A percentile compares a stretch with the other conserved stretches of the same genome.
Evolutionary conservation across 2,329 filamentous ascomycete genomes (phyloP).

Genomic region (Diaporthe helianthi): DNA sequence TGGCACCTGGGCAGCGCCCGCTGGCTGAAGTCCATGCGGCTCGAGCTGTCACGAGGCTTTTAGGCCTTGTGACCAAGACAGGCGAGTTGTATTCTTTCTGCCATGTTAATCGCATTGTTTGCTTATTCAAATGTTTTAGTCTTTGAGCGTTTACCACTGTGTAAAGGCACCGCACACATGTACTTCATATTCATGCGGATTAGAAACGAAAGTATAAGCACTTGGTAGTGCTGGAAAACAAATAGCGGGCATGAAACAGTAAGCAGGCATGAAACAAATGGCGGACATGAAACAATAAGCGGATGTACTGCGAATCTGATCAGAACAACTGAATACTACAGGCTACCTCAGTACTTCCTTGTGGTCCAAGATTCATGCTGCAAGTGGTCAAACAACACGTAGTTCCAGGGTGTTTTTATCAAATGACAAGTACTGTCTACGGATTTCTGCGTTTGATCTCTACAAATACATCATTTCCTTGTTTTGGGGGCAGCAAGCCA

Average conservation of each 20-base stretch:
- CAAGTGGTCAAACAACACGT: background rate
- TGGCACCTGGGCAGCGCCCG: too few relatives aligned
- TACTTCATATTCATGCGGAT: too few relatives aligned
- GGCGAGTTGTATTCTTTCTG: too few relatives aligned
- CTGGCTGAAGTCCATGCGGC: too few relatives aligned
- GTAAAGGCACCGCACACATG: too few relatives aligned
- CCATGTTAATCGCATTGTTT: too few relatives aligned
- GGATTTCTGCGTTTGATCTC: background rate
- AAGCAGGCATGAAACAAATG: conserved; percentile 6
- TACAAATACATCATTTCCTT: background rate
- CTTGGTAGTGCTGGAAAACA: too few relatives aligned
- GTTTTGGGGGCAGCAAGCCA: background rate
- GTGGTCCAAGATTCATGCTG: background rate
- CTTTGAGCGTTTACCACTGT: too few relatives aligned
- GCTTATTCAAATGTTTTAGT: too few relatives aligned
- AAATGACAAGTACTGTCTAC: background rate
- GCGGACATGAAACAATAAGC: background rate
- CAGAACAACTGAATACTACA: conserved; percentile 2
- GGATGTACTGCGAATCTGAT: background rate
- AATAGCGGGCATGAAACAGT: background rate
- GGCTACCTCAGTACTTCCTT: background rate
- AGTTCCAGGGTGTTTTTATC: background rate
- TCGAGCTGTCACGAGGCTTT: too few relatives aligned
- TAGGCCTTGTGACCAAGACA: too few relatives aligned
- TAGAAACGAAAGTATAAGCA: too few relatives aligned